These are phyloP conservation scores for Gaultheria prostrata DNA, from an alignment of 148 eudicot species.

Conservation along the genomic window DNA sequence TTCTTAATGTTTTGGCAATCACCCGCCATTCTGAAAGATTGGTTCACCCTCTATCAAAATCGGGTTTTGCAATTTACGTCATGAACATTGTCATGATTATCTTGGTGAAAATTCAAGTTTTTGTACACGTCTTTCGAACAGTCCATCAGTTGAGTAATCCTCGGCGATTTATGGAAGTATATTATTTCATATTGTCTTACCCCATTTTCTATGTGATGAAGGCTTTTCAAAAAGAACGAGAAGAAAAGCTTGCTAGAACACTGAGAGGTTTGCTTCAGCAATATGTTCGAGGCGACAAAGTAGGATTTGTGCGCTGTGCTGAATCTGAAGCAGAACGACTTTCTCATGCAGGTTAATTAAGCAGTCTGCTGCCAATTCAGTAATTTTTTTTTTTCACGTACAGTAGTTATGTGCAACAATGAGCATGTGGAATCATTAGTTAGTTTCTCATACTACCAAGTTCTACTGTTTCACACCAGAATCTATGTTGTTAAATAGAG, in stretches of 20 bases:
- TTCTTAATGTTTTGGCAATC: not conserved
- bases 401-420: not conserved
- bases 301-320: slow-evolving; percentile 61
- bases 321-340: slow-evolving; percentile 76
- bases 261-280: slow-evolving; percentile 63
- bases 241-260: slow-evolving; percentile 67
- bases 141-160: not conserved
- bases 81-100: not conserved
- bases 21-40: not conserved
- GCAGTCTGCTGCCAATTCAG: not conserved
- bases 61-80: not conserved
- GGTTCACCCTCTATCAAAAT: not conserved
- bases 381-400: not conserved
- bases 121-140: not conserved
- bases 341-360: slow-evolving; percentile 59
- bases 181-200: not conserved
- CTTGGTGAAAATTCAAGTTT: not conserved
- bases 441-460: not conserved
- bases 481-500: not conserved
- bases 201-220: slow-evolving; percentile 26
- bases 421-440: not conserved
- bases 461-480: not conserved
- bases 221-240: slow-evolving; percentile 86
- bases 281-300: slow-evolving; percentile 75
- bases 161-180: not conserved